These are phyloP conservation scores for Leccinum disarticulatum DNA, from an alignment of 768 basidiomycete genomes.

Conservation along the genomic window DNA sequence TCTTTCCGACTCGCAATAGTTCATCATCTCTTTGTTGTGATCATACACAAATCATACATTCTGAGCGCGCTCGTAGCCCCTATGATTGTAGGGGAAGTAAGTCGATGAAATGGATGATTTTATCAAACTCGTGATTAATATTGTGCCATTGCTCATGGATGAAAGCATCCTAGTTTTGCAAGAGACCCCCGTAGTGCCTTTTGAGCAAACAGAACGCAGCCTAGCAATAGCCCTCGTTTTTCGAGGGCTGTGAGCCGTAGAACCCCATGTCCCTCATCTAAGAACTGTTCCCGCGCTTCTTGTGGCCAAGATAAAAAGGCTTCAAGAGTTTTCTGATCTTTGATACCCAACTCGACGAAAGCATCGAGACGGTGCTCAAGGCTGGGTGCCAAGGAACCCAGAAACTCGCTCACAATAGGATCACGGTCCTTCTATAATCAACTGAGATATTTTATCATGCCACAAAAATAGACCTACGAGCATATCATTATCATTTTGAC, in stretches of 20 bases:
- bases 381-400: conserved; percentile 21
- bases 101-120: conserved; percentile 4
- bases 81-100: conserved; percentile 6
- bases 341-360: conserved; percentile 24
- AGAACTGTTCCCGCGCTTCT: conserved; percentile 12
- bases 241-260: conserved; percentile 26
- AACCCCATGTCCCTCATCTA: conserved; percentile 10
- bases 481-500: background rate
- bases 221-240: conserved; percentile 16
- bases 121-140: background rate
- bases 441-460: background rate
- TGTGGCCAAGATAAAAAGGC: conserved; percentile 28
- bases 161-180: background rate
- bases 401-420: conserved; percentile 12
- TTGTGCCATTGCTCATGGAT: background rate
- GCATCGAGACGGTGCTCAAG: conserved; percentile 21
- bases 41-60: conserved; percentile 24
- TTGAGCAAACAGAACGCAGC: conserved; percentile 6
- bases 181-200: conserved; percentile 3
- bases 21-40: conserved; percentile 24
- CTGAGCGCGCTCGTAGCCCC: conserved; percentile 2
- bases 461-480: conserved; percentile 8
- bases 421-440: background rate
- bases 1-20: conserved; percentile 27
- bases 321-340: conserved; percentile 19